phyloP scores from a whole-genome alignment of 208 protist species.

The Wallacemonas sp. region DNA sequence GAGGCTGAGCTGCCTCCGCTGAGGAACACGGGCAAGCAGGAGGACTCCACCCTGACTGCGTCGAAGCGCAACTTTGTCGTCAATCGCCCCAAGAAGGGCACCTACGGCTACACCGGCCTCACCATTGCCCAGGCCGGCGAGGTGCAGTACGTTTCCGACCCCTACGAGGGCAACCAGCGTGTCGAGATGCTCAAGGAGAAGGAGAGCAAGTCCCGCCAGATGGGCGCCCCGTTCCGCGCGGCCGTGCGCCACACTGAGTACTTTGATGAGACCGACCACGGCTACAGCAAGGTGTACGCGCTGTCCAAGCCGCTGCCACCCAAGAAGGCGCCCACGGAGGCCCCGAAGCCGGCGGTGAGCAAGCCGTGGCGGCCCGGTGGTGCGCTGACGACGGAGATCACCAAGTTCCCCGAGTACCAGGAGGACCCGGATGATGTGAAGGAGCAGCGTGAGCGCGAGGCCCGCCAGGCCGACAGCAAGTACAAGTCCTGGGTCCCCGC shows the following conservation, averaged over 20 bases:
- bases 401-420: conserved; percentile 81
- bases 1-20: conserved; percentile 82
- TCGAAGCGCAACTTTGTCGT: conserved; percentile 71
- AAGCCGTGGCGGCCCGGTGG: conserved; percentile 79
- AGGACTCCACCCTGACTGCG: conserved; percentile 10
- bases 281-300: conserved; percentile 77
- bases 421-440: conserved; percentile 91
- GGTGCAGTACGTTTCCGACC: conserved; percentile 83
- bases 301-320: conserved; percentile 76
- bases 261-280: conserved; percentile 80
- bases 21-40: conserved; percentile 29
- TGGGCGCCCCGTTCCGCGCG: conserved; percentile 59
- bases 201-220: conserved; percentile 21
- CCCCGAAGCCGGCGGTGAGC: conserved; percentile 18
- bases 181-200: conserved; percentile 40
- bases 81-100: conserved; percentile 89
- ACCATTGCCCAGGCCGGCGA: conserved; percentile 79
- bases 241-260: conserved; percentile 63
- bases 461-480: conserved; percentile 54
- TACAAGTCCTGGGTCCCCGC: conserved; percentile 80
- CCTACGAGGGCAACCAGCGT: conserved; percentile 49
- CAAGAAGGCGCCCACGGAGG: conserved; percentile 38
- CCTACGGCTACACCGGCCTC: conserved; percentile 84
- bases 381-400: conserved; percentile 67
- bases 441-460: conserved; percentile 66